These are phyloP conservation scores for Tricholoma hemisulphureum DNA, from an alignment of 768 basidiomycete species.

Conservation along the genomic window DNA sequence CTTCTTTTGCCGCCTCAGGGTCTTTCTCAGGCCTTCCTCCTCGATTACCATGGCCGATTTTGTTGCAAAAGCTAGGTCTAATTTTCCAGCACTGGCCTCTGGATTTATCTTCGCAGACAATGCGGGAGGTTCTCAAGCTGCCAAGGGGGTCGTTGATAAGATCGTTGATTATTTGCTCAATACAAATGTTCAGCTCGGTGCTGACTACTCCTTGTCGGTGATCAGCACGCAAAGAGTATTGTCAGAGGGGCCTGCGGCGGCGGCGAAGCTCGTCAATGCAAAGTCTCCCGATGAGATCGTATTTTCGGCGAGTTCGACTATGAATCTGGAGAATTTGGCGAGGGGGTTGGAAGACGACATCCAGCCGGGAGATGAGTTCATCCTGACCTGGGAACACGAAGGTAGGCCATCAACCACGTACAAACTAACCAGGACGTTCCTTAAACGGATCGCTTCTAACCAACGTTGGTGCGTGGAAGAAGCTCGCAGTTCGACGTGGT, in stretches of 20 bases:
- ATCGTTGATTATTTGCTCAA: constrained; percentile 68
- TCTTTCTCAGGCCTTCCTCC: not conserved
- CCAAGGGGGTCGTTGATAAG: constrained; percentile 52
- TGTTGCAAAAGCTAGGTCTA: constrained; percentile 49
- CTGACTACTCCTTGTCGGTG: constrained; percentile 61
- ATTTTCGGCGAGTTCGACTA: constrained; percentile 65
- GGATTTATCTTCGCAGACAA: constrained; percentile 74
- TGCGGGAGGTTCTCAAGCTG: constrained; percentile 70
- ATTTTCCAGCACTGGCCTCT: constrained; percentile 59
- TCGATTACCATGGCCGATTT: constrained; percentile 28
- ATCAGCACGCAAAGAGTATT: constrained; percentile 49
- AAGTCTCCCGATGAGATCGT: constrained; percentile 60
- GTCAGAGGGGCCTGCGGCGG: constrained; percentile 47
- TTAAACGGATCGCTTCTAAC: constrained; percentile 37
- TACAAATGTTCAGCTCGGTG: constrained; percentile 74
- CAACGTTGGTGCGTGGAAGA: constrained; percentile 76
- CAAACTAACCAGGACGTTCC: not conserved
- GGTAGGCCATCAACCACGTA: constrained; percentile 35
- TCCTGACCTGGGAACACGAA: constrained; percentile 81
- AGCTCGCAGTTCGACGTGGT: constrained; percentile 57
- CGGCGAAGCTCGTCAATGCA: constrained; percentile 64
- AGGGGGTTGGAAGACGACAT: constrained; percentile 58
- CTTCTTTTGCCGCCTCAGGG: not conserved
- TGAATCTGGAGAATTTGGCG: constrained; percentile 68
- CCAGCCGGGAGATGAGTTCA: constrained; percentile 64